Percentiles rank a stretch among this genome's conserved stretches.
Evolutionary conservation across 441 rosid species (phyloP).

Genomic region (Corymbia citriodora): DNA sequence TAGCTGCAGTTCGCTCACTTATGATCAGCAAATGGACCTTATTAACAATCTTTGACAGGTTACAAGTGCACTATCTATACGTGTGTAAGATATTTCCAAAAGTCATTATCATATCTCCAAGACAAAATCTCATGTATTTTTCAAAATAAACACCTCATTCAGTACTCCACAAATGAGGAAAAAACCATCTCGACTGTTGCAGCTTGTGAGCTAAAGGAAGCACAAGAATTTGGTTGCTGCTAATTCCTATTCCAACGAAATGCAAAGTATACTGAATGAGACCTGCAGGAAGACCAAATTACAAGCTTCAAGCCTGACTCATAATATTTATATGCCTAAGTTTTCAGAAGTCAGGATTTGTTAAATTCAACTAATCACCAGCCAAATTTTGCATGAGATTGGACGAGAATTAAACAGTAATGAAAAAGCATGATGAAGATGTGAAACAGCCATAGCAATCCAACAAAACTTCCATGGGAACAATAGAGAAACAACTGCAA

Average conservation of each 20-base stretch:
- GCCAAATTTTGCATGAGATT: background rate
- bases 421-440: background rate
- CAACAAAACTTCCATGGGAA: background rate
- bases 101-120: background rate
- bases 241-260: background rate
- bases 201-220: background rate
- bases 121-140: background rate
- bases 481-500: background rate
- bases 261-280: background rate
- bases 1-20: background rate
- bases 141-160: background rate
- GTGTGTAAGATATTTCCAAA: background rate
- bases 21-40: background rate
- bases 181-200: background rate
- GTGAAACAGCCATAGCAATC: background rate
- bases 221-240: background rate
- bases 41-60: background rate
- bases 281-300: background rate
- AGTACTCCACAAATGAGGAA: background rate
- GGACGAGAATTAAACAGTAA: background rate
- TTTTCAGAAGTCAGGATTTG: background rate
- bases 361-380: background rate
- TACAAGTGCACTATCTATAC: background rate
- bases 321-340: background rate
- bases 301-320: background rate